Evolutionary conservation across 257 asterid species (phyloP), one percentile per base, ranked within the genome.

Genomic region (Fraxinus pennsylvanica): DNA sequence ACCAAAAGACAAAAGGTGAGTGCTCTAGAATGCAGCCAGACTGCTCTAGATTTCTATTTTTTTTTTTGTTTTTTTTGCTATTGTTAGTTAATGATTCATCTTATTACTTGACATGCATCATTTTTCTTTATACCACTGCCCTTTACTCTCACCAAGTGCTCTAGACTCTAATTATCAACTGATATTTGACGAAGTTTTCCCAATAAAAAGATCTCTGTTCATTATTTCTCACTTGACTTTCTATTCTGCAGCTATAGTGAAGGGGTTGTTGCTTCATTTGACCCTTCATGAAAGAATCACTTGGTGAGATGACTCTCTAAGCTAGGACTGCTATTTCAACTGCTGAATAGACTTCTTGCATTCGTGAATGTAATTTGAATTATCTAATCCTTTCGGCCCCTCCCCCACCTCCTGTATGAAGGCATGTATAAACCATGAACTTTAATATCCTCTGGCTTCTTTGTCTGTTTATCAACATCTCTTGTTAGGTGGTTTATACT

Each of bases 1-100:
- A 86, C 86, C 91, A 47, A 36, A 81, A 78, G 90, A 78, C 85
- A 75, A 72, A 65, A 33, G n/a, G 92, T 90, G 84, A 78, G 90
- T 81, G 59, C 71, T 82, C 72, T 72, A 61, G 10, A 72, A 54
- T 68, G 73, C 21, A 35, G 50, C 33, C 3, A 15, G 14, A 70
- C 63, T 52, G 66, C 7, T 47, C 14, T 73, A 33, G 41, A 38
- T 38, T 0, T 38, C 41, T 38, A 4, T 38, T 38, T 6, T 38
- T 38, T 38, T 38, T 25, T 25, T 38, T 38, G 6, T 6, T 38
- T 38, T 38, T 38, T 25, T 25, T 38, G 9, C 5, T 0, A 0
- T 21, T 71, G 61, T 35, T 25, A 43, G 65, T 72, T 72, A 25
- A 45, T 22, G 75, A 33, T 27, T 2, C 52, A 36, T n/a, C 61